Conservation (phyloP, 2,329 filamentous ascomycete species). For the Botrytis paeoniae region DNA sequence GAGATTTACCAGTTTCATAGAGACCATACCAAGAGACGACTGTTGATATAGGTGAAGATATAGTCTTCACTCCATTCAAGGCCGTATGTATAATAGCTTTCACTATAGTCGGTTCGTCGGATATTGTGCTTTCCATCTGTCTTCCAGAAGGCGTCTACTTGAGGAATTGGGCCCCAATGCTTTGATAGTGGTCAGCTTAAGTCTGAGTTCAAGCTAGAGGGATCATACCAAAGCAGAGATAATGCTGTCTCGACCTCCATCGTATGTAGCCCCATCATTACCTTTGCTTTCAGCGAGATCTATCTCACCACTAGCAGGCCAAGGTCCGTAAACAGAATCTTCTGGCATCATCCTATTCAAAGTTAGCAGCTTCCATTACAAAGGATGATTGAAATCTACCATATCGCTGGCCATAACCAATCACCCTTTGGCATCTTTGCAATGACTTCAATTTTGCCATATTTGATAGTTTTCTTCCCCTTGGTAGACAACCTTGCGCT, state of each 20-base stretch:
- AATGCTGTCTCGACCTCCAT: constrained; percentile 44
- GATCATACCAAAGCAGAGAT: constrained; percentile 46
- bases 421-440: constrained; percentile 52
- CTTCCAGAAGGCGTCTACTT: constrained; percentile 32
- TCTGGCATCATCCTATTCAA: constrained; percentile 50
- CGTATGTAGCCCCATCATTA: constrained; percentile 42
- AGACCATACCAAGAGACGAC: constrained; percentile 37
- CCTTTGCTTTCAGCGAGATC: constrained; percentile 52
- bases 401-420: constrained; percentile 53
- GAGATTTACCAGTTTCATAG: background rate
- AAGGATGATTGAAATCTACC: constrained; percentile 14
- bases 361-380: background rate
- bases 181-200: background rate
- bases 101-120: constrained; percentile 42
- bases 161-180: constrained; percentile 46
- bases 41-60: constrained; percentile 53
- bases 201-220: background rate
- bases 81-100: constrained; percentile 50
- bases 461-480: constrained; percentile 47
- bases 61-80: constrained; percentile 52
- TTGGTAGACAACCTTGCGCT: constrained; percentile 49
- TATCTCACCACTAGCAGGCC: constrained; percentile 53
- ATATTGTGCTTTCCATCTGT: constrained; percentile 27
- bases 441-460: constrained; percentile 52
- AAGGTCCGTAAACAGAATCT: constrained; percentile 47